Conservation (phyloP, 495 filamentous ascomycete genomes). For the Penicillium alfredii region DNA sequence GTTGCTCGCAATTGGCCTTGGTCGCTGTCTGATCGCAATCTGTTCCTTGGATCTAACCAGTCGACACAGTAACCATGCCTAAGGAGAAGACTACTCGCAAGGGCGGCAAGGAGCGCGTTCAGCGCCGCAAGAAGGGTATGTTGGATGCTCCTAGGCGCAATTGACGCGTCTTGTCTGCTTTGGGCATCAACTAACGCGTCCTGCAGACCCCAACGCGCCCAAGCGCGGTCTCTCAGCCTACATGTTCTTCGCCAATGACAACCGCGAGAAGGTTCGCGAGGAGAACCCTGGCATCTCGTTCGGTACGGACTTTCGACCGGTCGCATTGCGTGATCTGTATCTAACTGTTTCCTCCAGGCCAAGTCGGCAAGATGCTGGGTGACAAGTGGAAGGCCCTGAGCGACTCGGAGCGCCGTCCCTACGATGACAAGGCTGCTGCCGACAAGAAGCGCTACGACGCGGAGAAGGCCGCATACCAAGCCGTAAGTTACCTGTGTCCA, state of each 20-base stretch:
- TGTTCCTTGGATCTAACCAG: slow-evolving; percentile 6
- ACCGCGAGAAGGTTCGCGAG: slow-evolving; percentile 94
- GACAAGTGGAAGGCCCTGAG: slow-evolving; percentile 95
- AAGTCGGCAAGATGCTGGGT: slow-evolving; percentile 95
- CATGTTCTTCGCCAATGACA: slow-evolving; percentile 99
- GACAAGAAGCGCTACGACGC: slow-evolving; percentile 99
- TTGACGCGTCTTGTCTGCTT: slow-evolving; percentile 5
- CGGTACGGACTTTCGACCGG: slow-evolving; percentile 49
- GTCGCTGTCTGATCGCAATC: background rate
- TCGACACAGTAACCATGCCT: slow-evolving; percentile 54
- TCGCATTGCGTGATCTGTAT: background rate
- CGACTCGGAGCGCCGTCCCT: slow-evolving; percentile 83
- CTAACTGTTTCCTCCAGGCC: slow-evolving; percentile 51
- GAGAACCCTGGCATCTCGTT: slow-evolving; percentile 98
- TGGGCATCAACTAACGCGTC: slow-evolving; percentile 5
- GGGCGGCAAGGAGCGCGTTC: slow-evolving; percentile 46
- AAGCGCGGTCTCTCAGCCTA: slow-evolving; percentile 99
- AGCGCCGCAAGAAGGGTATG: slow-evolving; percentile 83
- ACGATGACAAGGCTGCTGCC: slow-evolving; percentile 87
- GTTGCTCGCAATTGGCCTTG: background rate
- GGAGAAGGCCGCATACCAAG: slow-evolving; percentile 86
- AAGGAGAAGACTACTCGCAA: slow-evolving; percentile 59
- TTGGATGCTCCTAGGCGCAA: slow-evolving; percentile 9
- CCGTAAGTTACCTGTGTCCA: slow-evolving; percentile 43
- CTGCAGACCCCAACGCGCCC: slow-evolving; percentile 88